A percentile compares a stretch with the other conserved stretches of the same genome.
These are phyloP conservation scores for Fusarium chaquense DNA, from an alignment of 2,329 filamentous ascomycete genomes.

Conservation along the genomic window DNA sequence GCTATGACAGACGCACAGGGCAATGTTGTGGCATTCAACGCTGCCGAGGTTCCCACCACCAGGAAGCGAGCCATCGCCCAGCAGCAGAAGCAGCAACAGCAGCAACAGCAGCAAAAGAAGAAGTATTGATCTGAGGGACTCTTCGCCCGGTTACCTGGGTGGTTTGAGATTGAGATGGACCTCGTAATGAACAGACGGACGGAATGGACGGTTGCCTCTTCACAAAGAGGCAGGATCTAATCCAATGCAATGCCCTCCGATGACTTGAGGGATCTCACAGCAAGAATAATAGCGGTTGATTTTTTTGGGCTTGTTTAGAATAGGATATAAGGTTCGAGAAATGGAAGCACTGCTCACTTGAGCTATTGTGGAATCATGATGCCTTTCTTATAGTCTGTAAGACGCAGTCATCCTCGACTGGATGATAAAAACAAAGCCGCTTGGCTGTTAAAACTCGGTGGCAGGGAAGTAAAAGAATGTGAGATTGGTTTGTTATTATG, in stretches of 20 bases:
- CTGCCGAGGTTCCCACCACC: constrained; percentile 56
- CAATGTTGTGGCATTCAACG: constrained; percentile 60
- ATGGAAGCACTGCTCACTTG: constrained; percentile 24
- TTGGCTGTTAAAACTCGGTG: neutral
- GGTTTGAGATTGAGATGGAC: neutral
- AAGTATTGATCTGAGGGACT: constrained; percentile 9
- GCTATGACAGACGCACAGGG: constrained; percentile 62
- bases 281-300: constrained; percentile 16
- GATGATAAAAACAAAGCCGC: neutral
- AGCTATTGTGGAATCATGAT: constrained; percentile 22
- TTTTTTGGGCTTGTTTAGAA: constrained; percentile 24
- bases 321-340: constrained; percentile 31
- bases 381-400: neutral
- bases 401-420: constrained; percentile 14
- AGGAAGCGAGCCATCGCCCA: constrained; percentile 23
- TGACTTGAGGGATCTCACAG: constrained; percentile 16
- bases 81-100: constrained; percentile 16
- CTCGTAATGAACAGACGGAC: constrained; percentile 24
- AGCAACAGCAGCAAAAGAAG: constrained; percentile 13
- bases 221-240: neutral
- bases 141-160: neutral
- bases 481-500: neutral
- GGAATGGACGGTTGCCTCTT: constrained; percentile 13
- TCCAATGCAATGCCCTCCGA: neutral
- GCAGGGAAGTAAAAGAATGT: neutral